Conservation (phyloP, 371 early-diverging fungal species). For the Mortierella sp. region DNA sequence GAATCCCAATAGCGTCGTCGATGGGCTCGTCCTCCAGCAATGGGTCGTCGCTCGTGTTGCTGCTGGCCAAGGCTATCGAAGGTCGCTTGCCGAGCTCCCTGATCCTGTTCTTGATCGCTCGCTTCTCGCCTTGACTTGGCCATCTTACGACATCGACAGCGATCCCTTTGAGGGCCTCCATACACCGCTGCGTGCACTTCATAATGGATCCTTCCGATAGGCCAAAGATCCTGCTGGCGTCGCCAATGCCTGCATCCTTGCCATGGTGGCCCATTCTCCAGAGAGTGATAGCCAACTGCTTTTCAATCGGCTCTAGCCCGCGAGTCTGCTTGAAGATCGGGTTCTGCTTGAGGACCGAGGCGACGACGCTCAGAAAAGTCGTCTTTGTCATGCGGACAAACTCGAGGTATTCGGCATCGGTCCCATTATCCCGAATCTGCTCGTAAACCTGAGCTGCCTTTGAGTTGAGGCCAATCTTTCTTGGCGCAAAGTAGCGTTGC, state of each 20-base stretch:
- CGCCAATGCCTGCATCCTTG: slow-evolving; percentile 34
- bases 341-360: slow-evolving; percentile 39
- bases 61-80: not conserved
- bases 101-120: slow-evolving; percentile 26
- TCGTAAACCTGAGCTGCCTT: slow-evolving; percentile 28
- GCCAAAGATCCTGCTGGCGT: slow-evolving; percentile 41
- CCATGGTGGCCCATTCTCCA: slow-evolving; percentile 49
- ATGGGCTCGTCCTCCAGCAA: not conserved
- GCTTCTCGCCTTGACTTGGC: slow-evolving; percentile 29
- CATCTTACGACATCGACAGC: slow-evolving; percentile 38
- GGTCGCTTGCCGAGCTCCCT: slow-evolving; percentile 8
- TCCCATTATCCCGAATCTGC: slow-evolving; percentile 11
- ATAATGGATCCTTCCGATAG: slow-evolving; percentile 46
- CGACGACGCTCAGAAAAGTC: slow-evolving; percentile 26
- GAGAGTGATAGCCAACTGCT: slow-evolving; percentile 45
- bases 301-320: slow-evolving; percentile 35
- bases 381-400: slow-evolving; percentile 39
- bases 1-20: slow-evolving; percentile 33
- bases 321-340: slow-evolving; percentile 33
- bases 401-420: slow-evolving; percentile 33
- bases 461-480: slow-evolving; percentile 11
- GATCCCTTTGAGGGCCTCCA: slow-evolving; percentile 37
- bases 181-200: slow-evolving; percentile 44
- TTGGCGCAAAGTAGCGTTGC: slow-evolving; percentile 33
- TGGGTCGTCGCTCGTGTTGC: not conserved